These are phyloP conservation scores for Neurospora pannonica DNA, from an alignment of 495 filamentous ascomycete genomes.

Conservation along the genomic window DNA sequence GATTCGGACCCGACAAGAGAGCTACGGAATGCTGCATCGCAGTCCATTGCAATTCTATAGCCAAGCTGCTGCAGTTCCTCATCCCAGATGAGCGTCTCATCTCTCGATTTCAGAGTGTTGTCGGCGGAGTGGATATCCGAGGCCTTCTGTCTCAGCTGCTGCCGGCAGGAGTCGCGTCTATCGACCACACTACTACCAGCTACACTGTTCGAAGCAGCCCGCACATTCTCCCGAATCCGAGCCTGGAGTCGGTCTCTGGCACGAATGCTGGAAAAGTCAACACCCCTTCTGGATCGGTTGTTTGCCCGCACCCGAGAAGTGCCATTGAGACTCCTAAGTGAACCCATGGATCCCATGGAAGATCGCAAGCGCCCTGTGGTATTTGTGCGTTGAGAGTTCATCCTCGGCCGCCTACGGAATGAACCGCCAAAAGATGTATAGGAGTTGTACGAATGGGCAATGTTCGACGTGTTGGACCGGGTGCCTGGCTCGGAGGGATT, in stretches of 20 bases:
- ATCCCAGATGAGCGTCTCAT: slow-evolving; percentile 26
- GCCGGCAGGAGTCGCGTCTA: not conserved
- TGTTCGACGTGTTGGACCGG: not conserved
- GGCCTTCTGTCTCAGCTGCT: not conserved
- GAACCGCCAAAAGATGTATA: slow-evolving; percentile 16
- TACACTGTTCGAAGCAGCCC: slow-evolving; percentile 18
- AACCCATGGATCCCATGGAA: slow-evolving; percentile 46
- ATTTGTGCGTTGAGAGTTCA: slow-evolving; percentile 13
- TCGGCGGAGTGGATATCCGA: not conserved
- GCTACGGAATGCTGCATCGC: slow-evolving; percentile 71
- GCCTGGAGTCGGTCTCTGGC: slow-evolving; percentile 15
- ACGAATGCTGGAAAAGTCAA: slow-evolving; percentile 58
- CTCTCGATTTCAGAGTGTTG: slow-evolving; percentile 5
- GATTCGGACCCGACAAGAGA: slow-evolving; percentile 45
- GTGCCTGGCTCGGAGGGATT: slow-evolving; percentile 14
- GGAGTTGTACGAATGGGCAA: slow-evolving; percentile 18
- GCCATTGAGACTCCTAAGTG: slow-evolving; percentile 48
- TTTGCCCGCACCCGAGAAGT: slow-evolving; percentile 39
- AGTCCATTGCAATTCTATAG: slow-evolving; percentile 39
- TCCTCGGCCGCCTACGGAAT: slow-evolving; percentile 5
- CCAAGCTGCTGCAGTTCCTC: slow-evolving; percentile 44
- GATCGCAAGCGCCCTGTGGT: slow-evolving; percentile 16
- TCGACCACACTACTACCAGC: slow-evolving; percentile 4
- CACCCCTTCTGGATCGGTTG: slow-evolving; percentile 59
- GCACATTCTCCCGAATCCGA: slow-evolving; percentile 3